Base-by-base conservation (phyloP, 129 eudicot genomes). In the Pittosporum tobira region DNA sequence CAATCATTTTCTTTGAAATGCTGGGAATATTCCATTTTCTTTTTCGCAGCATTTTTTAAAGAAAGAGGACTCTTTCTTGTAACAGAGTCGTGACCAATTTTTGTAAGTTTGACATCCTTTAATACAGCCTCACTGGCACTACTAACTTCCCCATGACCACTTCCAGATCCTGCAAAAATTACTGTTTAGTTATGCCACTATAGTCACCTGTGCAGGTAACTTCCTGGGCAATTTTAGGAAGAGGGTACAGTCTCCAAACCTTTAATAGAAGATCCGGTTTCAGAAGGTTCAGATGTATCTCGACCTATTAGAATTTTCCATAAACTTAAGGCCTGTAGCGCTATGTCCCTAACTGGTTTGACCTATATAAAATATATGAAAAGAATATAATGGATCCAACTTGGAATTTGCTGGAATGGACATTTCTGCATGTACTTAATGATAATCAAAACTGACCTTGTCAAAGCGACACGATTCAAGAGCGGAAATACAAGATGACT, bases 391-490 rank as follows among this genome's bases (percentile, higher is more conserved):
- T 50, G 40, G 53, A 54, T 67, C 77, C 67, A 51, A 75, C 44
- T 47, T 67, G 49, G 45, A 37, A 40, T 27, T 42, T 18, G 15
- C 18, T 55, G 69, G n/a, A n/a, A 37, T 15, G 13, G 30, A 71
- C 29, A 65, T 52, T 22, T 51, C 24, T 18, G 3, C 50, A 44
- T n/a, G 27, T 2, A 12, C 38, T 52, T 47, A 7, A 38, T 58
- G 20, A 45, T 51, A n/a, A 62, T 28, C n/a, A 49, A 42, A 25
- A 58, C 57, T 25, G 30, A 89, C 97, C 94, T 89, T 89, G 65
- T 89, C 97, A 69, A 85, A 89, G 11, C 97, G 95, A 69, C 97
- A 85, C 64, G 86, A 64, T 75, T 89, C 97, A 51, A 89, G 94
- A 47, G 78, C 65, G 59, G 78, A 81, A 14, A 85, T 70, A 62